phyloP scores from a whole-genome alignment of 148 eudicot genomes.

The Rheum nobile region DNA sequence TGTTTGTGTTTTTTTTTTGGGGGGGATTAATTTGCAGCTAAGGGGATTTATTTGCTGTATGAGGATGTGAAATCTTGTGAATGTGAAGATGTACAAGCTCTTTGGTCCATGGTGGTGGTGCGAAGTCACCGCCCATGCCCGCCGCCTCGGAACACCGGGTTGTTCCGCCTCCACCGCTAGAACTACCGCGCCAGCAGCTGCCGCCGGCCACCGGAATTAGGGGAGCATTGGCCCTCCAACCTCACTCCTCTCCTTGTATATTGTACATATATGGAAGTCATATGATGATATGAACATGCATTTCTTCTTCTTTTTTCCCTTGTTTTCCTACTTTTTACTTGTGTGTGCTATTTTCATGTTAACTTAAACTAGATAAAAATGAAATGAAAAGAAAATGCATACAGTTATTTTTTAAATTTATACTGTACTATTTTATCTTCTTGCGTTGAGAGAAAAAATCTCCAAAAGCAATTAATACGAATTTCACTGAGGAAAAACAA shows the following conservation, averaged over 20 bases:
- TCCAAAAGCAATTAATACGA: too few relatives aligned
- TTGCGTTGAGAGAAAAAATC: too few relatives aligned
- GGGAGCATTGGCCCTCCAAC: neutral
- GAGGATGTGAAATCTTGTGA: constrained; percentile 58
- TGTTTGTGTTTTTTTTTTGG: neutral
- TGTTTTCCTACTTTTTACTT: neutral
- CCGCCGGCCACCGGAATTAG: neutral
- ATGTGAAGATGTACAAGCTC: constrained; percentile 57
- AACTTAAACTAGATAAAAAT: too few relatives aligned
- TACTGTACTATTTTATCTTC: too few relatives aligned
- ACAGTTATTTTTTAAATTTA: too few relatives aligned
- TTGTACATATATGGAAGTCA: neutral
- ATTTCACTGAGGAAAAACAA: too few relatives aligned
- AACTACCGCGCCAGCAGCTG: neutral
- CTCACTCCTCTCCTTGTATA: neutral
- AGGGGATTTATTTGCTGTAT: constrained; percentile 39
- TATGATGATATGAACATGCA: neutral
- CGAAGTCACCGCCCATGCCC: neutral
- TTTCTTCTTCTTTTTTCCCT: neutral
- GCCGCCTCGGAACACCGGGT: neutral
- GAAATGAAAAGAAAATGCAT: too few relatives aligned
- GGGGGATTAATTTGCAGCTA: constrained; percentile 13
- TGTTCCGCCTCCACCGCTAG: neutral
- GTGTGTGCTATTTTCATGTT: too few relatives aligned
- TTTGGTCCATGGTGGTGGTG: constrained; percentile 48